phyloP scores from a whole-genome alignment of 2,329 filamentous ascomycete genomes.

The Cladosporium cucumerinum region DNA sequence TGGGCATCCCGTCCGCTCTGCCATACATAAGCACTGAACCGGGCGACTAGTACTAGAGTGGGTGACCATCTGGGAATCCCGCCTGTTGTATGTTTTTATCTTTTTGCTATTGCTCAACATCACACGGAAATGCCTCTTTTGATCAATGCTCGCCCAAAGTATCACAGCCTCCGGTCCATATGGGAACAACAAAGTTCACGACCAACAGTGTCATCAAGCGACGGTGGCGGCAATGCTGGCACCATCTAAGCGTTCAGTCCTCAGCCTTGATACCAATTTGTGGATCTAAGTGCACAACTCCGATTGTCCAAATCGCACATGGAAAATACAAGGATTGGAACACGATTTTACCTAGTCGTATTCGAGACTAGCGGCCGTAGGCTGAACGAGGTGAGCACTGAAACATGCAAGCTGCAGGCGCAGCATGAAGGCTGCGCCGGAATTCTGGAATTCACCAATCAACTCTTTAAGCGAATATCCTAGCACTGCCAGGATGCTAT shows the following conservation, averaged over 20 bases:
- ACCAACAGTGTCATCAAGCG: not conserved
- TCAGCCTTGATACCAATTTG: not conserved
- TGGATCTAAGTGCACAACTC: too few relatives aligned
- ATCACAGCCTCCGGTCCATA: too few relatives aligned
- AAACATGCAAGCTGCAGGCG: constrained; percentile 1
- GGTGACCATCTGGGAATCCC: too few relatives aligned
- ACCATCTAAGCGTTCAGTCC: not conserved
- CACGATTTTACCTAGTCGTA: not conserved
- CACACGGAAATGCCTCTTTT: too few relatives aligned
- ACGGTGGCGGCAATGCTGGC: not conserved
- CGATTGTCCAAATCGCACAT: too few relatives aligned
- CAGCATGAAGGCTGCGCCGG: constrained; percentile 2
- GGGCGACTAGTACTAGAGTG: too few relatives aligned
- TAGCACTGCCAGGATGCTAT: not conserved
- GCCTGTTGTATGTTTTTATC: too few relatives aligned
- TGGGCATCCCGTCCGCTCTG: too few relatives aligned
- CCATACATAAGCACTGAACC: too few relatives aligned
- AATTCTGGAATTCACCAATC: not conserved
- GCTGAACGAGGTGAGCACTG: not conserved
- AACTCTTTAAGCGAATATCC: not conserved
- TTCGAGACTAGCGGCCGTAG: not conserved
- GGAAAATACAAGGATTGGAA: too few relatives aligned
- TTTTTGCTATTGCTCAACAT: too few relatives aligned
- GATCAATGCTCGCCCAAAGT: too few relatives aligned
- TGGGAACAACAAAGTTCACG: not conserved